phyloP scores from a whole-genome alignment of 371 early-diverging fungal species.

The Lichtheimia ornata region DNA sequence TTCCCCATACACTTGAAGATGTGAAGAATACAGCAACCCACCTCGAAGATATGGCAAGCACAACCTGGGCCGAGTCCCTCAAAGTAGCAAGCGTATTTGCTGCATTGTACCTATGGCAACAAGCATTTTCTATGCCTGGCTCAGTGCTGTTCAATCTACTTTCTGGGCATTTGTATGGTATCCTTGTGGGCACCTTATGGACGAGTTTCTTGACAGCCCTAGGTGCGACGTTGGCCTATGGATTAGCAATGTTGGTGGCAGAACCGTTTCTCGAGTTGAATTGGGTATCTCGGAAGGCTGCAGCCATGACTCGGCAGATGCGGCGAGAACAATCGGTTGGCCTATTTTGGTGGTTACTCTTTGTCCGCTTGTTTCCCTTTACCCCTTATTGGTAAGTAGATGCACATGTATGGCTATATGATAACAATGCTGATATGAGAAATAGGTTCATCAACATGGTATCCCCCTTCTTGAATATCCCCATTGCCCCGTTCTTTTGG shows the following conservation, averaged over 20 bases:
- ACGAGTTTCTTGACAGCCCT: conserved; percentile 45
- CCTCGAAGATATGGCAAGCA: conserved; percentile 29
- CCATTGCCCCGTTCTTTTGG: conserved; percentile 48
- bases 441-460: conserved; percentile 48
- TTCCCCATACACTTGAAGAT: conserved; percentile 44
- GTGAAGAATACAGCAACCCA: conserved; percentile 39
- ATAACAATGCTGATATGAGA: not conserved
- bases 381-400: conserved; percentile 48
- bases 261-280: conserved; percentile 47
- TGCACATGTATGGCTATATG: not conserved
- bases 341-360: conserved; percentile 54
- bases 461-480: conserved; percentile 46
- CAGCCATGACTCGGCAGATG: conserved; percentile 33
- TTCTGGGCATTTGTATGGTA: conserved; percentile 47
- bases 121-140: conserved; percentile 53
- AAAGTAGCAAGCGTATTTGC: conserved; percentile 43
- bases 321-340: conserved; percentile 28
- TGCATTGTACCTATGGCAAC: conserved; percentile 53
- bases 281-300: conserved; percentile 40
- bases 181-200: conserved; percentile 33
- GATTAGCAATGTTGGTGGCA: conserved; percentile 38
- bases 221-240: conserved; percentile 50
- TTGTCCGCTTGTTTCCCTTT: conserved; percentile 49
- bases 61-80: conserved; percentile 35
- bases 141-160: conserved; percentile 47